Percentiles rank a stretch among this genome's conserved stretches.
Conservation (phyloP, 805 yeast species). For the Candida takata region DNA sequence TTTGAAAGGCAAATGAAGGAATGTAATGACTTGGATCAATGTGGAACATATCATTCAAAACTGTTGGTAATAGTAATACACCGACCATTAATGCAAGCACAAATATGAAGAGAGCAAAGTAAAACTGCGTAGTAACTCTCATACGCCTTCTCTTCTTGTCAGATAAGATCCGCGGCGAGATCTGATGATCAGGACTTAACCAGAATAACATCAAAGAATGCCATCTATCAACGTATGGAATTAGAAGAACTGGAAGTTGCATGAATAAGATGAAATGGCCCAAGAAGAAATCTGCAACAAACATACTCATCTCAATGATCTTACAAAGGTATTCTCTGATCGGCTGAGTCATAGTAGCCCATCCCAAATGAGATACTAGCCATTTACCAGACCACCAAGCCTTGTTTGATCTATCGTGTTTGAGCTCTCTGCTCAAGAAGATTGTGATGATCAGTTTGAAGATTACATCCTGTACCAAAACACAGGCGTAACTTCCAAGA, state of each 20-base stretch:
- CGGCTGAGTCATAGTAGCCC: slow-evolving; percentile 49
- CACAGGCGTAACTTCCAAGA: slow-evolving; percentile 45
- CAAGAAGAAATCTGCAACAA: slow-evolving; percentile 45
- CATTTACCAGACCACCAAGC: slow-evolving; percentile 74
- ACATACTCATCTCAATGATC: slow-evolving; percentile 47
- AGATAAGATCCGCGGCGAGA: slow-evolving; percentile 40
- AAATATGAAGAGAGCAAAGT: slow-evolving; percentile 30
- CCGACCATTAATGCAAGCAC: slow-evolving; percentile 25
- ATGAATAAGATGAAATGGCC: slow-evolving; percentile 46
- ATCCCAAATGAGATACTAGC: slow-evolving; percentile 49
- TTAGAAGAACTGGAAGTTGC: slow-evolving; percentile 46
- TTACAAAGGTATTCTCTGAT: slow-evolving; percentile 52
- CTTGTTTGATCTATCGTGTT: slow-evolving; percentile 44
- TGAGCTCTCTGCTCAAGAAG: slow-evolving; percentile 48
- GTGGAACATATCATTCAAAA: slow-evolving; percentile 28
- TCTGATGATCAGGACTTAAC: slow-evolving; percentile 46
- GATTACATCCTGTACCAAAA: slow-evolving; percentile 42
- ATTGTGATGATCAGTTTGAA: slow-evolving; percentile 38
- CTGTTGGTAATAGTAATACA: slow-evolving; percentile 34
- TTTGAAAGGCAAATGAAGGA: slow-evolving; percentile 29
- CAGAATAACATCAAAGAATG: slow-evolving; percentile 56
- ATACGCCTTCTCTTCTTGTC: slow-evolving; percentile 36
- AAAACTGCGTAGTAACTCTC: slow-evolving; percentile 28
- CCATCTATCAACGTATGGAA: slow-evolving; percentile 52
- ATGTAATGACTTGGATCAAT: slow-evolving; percentile 34